Conservation (phyloP, 345 rosid species). For the Gossypium herbaceum region DNA sequence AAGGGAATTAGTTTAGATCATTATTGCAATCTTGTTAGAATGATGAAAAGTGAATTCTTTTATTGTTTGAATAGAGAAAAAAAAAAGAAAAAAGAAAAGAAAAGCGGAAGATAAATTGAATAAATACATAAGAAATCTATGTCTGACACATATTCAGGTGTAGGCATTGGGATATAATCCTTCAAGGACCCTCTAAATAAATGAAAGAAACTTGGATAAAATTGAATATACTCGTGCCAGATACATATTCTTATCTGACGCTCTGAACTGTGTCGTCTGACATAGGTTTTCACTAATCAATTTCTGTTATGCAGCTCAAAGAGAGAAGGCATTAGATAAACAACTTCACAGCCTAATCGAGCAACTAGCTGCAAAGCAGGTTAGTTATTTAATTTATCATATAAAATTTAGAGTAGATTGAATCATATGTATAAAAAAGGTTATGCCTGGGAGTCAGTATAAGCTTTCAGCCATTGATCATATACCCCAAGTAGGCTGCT, state of each 20-base stretch:
- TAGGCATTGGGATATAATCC: not conserved
- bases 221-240: not conserved
- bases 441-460: not conserved
- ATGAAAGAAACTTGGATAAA: not conserved
- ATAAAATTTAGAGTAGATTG: not conserved
- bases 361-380: constrained; percentile 92
- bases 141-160: too few relatives aligned
- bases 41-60: too few relatives aligned
- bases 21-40: not conserved
- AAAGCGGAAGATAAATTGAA: not conserved
- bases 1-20: not conserved
- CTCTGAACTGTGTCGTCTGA: not conserved
- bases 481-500: not conserved
- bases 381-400: constrained; percentile 21
- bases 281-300: not conserved
- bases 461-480: constrained; percentile 7
- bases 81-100: too few relatives aligned
- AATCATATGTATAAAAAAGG: not conserved
- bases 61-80: too few relatives aligned
- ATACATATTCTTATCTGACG: not conserved
- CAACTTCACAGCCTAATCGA: constrained; percentile 87
- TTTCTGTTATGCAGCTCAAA: constrained; percentile 53
- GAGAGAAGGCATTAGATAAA: constrained; percentile 86
- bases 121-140: not conserved
- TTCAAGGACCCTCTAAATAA: not conserved